Percentiles rank a stretch among this genome's conserved stretches.
phyloP scores from a whole-genome alignment of 2,329 filamentous ascomycete genomes.

The Fusarium neocosmosporiellum region DNA sequence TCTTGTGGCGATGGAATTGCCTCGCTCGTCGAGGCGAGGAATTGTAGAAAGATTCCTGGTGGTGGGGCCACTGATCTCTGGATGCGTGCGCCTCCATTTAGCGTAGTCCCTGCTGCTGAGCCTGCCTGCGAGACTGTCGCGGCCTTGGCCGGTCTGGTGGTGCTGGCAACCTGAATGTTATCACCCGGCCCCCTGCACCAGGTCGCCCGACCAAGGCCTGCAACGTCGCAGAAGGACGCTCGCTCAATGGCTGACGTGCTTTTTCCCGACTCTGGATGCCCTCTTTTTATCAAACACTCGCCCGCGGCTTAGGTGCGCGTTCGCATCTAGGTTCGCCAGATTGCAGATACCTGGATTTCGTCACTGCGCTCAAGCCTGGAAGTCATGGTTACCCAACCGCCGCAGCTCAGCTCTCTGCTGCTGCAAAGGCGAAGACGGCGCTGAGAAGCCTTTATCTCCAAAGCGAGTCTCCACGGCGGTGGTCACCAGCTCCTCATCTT shows the following conservation, averaged over 20 bases:
- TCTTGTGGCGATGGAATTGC: constrained; percentile 28
- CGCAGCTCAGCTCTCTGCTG: constrained; percentile 30
- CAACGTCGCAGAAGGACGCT: constrained; percentile 33
- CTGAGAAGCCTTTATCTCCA: constrained; percentile 36
- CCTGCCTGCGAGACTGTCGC: constrained; percentile 29
- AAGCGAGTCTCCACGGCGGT: constrained; percentile 39
- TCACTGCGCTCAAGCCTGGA: constrained; percentile 23
- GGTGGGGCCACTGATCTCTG: constrained; percentile 37
- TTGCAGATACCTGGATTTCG: constrained; percentile 39
- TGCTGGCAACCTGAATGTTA: constrained; percentile 27
- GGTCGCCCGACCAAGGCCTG: constrained; percentile 26
- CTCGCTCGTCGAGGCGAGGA: constrained; percentile 26
- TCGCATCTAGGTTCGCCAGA: constrained; percentile 37
- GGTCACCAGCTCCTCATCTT: constrained; percentile 40
- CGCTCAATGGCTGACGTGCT: constrained; percentile 34
- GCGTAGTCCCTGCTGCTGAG: constrained; percentile 36
- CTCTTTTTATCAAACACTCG: constrained; percentile 42
- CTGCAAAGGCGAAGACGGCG: constrained; percentile 38
- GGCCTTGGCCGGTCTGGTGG: constrained; percentile 28
- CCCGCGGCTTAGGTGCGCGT: constrained; percentile 34
- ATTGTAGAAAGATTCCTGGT: constrained; percentile 34
- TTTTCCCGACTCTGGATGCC: constrained; percentile 35
- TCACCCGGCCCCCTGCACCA: constrained; percentile 40
- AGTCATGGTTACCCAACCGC: constrained; percentile 33
- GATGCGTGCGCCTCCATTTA: constrained; percentile 39